Conservation (phyloP, 2,329 filamentous ascomycete species). For the Simplicillium aogashimaense region DNA sequence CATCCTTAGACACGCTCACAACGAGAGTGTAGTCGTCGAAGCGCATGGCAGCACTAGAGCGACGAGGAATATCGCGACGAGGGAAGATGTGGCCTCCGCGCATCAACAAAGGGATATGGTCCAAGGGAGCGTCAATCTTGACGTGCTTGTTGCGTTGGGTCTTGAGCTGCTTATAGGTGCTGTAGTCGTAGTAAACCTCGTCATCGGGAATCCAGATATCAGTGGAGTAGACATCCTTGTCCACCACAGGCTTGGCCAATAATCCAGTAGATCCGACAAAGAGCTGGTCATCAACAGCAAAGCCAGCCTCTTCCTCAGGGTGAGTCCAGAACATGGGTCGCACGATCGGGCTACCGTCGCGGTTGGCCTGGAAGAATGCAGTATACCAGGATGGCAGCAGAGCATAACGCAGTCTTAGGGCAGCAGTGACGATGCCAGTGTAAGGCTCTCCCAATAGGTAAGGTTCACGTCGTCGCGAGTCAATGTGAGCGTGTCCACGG, state of each 20-base stretch:
- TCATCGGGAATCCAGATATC: slow-evolving; percentile 83
- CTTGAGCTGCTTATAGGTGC: slow-evolving; percentile 66
- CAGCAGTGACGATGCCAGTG: slow-evolving; percentile 75
- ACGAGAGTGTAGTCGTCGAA: slow-evolving; percentile 94
- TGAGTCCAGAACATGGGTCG: slow-evolving; percentile 90
- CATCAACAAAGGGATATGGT: slow-evolving; percentile 84
- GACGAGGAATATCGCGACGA: slow-evolving; percentile 76
- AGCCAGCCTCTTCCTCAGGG: slow-evolving; percentile 76
- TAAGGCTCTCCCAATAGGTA: slow-evolving; percentile 82
- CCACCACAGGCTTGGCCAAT: slow-evolving; percentile 83
- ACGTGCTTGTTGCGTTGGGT: slow-evolving; percentile 61
- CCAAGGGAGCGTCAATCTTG: slow-evolving; percentile 66
- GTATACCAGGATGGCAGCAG: slow-evolving; percentile 94
- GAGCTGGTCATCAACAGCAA: slow-evolving; percentile 83
- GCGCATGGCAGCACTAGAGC: slow-evolving; percentile 81
- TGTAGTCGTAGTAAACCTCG: slow-evolving; percentile 92
- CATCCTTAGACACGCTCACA: slow-evolving; percentile 52
- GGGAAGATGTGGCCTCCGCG: slow-evolving; percentile 87
- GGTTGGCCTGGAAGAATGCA: slow-evolving; percentile 82
- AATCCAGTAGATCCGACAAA: slow-evolving; percentile 84
- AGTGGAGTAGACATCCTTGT: slow-evolving; percentile 60
- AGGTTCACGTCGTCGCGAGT: slow-evolving; percentile 86
- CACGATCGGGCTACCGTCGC: slow-evolving; percentile 76
- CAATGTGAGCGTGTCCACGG: slow-evolving; percentile 93
- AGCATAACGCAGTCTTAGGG: slow-evolving; percentile 79